Percentiles rank a stretch among this genome's conserved stretches.
Evolutionary conservation across 2,329 filamentous ascomycete species (phyloP).

Genomic region (Ambrosiella xylebori): DNA sequence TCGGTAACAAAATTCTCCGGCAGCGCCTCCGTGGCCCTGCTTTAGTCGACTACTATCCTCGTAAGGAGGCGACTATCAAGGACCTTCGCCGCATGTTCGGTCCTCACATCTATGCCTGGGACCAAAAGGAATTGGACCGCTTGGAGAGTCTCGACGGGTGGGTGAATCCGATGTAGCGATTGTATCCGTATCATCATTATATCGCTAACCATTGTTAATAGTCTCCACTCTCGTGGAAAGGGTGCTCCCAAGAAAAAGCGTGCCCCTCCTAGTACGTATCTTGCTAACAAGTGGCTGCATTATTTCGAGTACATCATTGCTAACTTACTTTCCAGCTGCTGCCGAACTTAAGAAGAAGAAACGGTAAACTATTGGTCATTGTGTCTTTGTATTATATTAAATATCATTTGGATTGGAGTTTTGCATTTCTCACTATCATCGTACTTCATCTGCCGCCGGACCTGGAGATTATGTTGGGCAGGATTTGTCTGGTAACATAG

Average conservation of each 20-base stretch:
- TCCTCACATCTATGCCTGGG: conserved; percentile 47
- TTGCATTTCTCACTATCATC: neutral
- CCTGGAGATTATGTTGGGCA: no score
- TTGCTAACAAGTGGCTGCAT: neutral
- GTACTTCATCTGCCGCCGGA: neutral
- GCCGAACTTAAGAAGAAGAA: conserved; percentile 15
- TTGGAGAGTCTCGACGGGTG: conserved; percentile 56
- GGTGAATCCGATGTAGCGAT: conserved; percentile 16
- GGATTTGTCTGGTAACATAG: no score
- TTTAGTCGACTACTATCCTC: conserved; percentile 77
- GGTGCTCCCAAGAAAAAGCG: conserved; percentile 78
- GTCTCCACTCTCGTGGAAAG: conserved; percentile 63
- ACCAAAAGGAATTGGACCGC: conserved; percentile 66
- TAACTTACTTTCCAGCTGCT: conserved; percentile 7
- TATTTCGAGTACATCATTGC: neutral
- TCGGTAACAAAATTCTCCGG: conserved; percentile 83
- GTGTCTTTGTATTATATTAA: conserved; percentile 9
- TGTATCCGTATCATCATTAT: neutral
- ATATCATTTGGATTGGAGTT: conserved; percentile 4
- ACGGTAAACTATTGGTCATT: conserved; percentile 12
- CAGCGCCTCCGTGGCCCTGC: conserved; percentile 73
- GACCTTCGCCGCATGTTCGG: conserved; percentile 56
- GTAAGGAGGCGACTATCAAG: conserved; percentile 50
- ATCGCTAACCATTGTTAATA: conserved; percentile 10
- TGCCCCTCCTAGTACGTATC: conserved; percentile 25